These are phyloP conservation scores for Cornus florida DNA, from an alignment of 148 eudicot species.

Conservation along the genomic window DNA sequence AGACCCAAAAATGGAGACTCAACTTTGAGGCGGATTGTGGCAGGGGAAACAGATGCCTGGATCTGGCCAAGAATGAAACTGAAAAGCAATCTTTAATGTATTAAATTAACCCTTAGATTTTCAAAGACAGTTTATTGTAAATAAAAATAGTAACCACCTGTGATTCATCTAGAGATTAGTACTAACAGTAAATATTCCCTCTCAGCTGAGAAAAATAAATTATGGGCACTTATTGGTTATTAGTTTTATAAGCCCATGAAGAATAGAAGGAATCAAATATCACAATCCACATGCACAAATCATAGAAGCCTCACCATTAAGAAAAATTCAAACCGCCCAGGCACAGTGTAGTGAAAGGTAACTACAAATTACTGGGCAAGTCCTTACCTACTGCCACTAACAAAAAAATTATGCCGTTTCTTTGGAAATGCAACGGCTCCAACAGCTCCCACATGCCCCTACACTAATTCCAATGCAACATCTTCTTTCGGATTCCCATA, in stretches of 20 bases:
- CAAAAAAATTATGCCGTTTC: constrained; percentile 69
- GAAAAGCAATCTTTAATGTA: too few species aligned
- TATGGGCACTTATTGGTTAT: neutral
- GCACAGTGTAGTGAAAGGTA: neutral
- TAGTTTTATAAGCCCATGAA: neutral
- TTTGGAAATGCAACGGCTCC: constrained; percentile 93
- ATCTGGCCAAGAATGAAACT: neutral
- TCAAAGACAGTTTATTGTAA: neutral
- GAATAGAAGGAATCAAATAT: too few species aligned
- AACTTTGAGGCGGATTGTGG: neutral
- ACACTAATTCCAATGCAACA: constrained; percentile 71
- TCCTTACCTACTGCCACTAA: constrained; percentile 90
- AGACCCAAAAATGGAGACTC: neutral
- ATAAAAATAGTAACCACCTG: neutral
- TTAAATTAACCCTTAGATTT: neutral
- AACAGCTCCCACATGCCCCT: constrained; percentile 91
- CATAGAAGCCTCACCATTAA: too few species aligned
- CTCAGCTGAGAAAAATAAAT: neutral
- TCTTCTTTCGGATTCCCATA: constrained; percentile 73
- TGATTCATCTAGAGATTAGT: neutral
- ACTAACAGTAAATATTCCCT: neutral
- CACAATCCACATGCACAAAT: too few species aligned
- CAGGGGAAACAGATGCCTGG: neutral
- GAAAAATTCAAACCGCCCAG: neutral
- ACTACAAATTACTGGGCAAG: neutral